Evolutionary conservation across 1,139 yeast genomes (phyloP).

Genomic region (Meyerozyma carpophila): DNA sequence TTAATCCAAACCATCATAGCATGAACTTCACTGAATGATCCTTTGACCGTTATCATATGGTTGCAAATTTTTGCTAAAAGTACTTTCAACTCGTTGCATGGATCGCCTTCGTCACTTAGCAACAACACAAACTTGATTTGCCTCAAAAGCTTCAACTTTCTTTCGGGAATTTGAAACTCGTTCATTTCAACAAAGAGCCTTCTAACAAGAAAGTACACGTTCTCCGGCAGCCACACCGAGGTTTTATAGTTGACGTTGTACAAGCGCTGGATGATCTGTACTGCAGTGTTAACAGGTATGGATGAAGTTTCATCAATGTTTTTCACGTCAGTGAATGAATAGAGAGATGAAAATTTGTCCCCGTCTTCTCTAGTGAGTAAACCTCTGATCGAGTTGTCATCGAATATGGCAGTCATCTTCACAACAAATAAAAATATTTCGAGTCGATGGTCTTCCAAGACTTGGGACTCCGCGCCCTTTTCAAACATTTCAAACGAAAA

Average conservation of each 20-base stretch:
- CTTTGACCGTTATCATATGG: not conserved
- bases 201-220: conserved; percentile 33
- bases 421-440: conserved; percentile 29
- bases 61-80: not conserved
- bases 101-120: conserved; percentile 15
- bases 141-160: conserved; percentile 24
- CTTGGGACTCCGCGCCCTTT: conserved; percentile 12
- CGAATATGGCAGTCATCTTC: conserved; percentile 35
- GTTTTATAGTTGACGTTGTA: conserved; percentile 14
- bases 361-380: not conserved
- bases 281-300: conserved; percentile 24
- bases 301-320: not conserved
- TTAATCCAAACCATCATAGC: not conserved
- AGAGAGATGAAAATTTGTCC: not conserved
- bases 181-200: conserved; percentile 24
- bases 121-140: conserved; percentile 34
- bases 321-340: not conserved
- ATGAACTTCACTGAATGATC: not conserved
- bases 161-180: conserved; percentile 15
- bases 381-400: conserved; percentile 11
- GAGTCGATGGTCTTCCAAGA: conserved; percentile 20
- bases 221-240: conserved; percentile 28
- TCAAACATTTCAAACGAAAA: conserved; percentile 14
- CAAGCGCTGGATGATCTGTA: conserved; percentile 16
- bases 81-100: not conserved